Percentiles rank a stretch among this genome's conserved stretches.
These are phyloP conservation scores for Paecilomyces formosus DNA, from an alignment of 2,329 filamentous ascomycete species.

Conservation along the genomic window DNA sequence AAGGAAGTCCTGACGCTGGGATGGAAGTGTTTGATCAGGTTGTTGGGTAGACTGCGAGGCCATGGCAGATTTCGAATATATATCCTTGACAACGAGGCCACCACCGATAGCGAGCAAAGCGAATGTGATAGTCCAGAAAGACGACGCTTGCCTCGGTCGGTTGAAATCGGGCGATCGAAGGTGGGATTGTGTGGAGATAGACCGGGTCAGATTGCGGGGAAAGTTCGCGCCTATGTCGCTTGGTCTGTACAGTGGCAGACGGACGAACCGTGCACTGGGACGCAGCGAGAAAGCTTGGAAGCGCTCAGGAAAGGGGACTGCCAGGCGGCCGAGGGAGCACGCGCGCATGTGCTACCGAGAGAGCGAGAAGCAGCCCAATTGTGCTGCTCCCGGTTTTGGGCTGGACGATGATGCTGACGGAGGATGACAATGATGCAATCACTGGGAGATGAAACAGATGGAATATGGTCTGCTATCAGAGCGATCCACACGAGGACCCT, in stretches of 20 bases:
- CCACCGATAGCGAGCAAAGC: conserved; percentile 24
- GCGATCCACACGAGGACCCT: neutral
- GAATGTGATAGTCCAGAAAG: conserved; percentile 30
- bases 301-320: conserved; percentile 23
- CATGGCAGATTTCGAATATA: conserved; percentile 16
- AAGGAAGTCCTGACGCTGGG: conserved; percentile 18
- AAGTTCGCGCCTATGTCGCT: conserved; percentile 14
- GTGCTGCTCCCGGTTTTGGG: neutral
- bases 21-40: conserved; percentile 7
- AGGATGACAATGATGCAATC: no score
- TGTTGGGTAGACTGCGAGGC: conserved; percentile 4
- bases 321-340: conserved; percentile 21
- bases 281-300: conserved; percentile 11
- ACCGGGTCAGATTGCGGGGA: conserved; percentile 11
- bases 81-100: conserved; percentile 26
- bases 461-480: neutral
- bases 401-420: no score
- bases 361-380: neutral
- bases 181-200: conserved; percentile 16
- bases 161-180: conserved; percentile 10
- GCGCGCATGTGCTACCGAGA: conserved; percentile 27
- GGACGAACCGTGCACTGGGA: conserved; percentile 14
- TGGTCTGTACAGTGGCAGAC: conserved; percentile 11
- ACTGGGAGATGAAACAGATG: no score
- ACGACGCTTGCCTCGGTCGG: conserved; percentile 27